Percentiles rank a stretch among this genome's conserved stretches.
Conservation (phyloP, 1,284 basidiomycete genomes). For the Rhodotorula sp. region DNA sequence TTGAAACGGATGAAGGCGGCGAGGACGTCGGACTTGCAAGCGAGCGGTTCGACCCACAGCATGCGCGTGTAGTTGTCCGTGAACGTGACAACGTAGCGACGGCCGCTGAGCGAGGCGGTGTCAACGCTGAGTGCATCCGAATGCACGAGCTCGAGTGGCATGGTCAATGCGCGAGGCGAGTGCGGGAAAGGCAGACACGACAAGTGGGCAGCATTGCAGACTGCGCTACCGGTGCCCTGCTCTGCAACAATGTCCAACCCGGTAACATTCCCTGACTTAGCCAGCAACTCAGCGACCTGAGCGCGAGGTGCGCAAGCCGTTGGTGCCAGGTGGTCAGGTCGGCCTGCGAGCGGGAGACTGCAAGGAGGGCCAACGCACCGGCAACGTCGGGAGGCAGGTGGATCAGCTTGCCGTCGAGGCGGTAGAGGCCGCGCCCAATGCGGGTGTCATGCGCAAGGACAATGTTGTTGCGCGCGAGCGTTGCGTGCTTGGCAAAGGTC, state of each 20-base stretch:
- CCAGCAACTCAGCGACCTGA: neutral
- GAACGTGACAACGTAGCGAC: constrained; percentile 51
- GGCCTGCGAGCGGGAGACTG: neutral
- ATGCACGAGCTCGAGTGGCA: constrained; percentile 49
- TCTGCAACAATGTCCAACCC: too few relatives aligned
- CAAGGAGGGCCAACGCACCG: constrained; percentile 6
- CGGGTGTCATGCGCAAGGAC: neutral
- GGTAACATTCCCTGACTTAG: too few relatives aligned
- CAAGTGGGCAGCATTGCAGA: constrained; percentile 4
- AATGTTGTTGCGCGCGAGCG: neutral
- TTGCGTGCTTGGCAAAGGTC: neutral
- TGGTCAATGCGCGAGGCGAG: neutral
- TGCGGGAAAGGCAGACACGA: too few relatives aligned
- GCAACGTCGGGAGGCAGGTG: neutral
- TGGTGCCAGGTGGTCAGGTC: constrained; percentile 11
- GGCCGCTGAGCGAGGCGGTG: constrained; percentile 45
- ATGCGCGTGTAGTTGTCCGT: constrained; percentile 50
- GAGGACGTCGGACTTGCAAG: constrained; percentile 51
- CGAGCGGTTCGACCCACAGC: constrained; percentile 46
- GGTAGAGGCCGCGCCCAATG: too few relatives aligned
- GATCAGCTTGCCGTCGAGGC: neutral
- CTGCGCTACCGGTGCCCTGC: too few relatives aligned
- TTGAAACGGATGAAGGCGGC: constrained; percentile 49
- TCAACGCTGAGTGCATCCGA: constrained; percentile 52
- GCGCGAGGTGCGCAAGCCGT: constrained; percentile 1